A percentile compares a stretch with the other conserved stretches of the same genome.
Evolutionary conservation across 1,284 basidiomycete genomes (phyloP).

Genomic region (Afroboletus lepidellus): DNA sequence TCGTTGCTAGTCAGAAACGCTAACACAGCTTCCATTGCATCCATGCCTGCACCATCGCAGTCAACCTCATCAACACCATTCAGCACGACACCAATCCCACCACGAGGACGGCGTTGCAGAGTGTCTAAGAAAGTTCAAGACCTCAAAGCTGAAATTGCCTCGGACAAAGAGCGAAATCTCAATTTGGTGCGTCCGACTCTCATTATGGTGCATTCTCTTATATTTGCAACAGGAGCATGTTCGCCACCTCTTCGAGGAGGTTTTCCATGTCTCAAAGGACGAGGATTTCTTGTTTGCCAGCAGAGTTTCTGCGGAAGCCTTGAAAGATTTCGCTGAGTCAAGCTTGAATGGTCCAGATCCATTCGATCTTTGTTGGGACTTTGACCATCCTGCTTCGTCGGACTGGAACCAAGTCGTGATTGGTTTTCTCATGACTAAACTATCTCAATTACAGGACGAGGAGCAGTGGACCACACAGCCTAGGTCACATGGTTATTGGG

Average conservation of each 20-base stretch:
- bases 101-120: no score
- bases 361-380: constrained; percentile 3
- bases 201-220: background rate
- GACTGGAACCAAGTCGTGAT: constrained; percentile 5
- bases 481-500: background rate
- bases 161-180: no score
- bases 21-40: no score
- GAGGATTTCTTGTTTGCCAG: background rate
- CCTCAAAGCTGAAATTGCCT: no score
- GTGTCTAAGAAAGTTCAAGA: no score
- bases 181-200: background rate
- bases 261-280: background rate
- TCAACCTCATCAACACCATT: no score
- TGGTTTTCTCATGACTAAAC: background rate
- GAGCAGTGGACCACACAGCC: background rate
- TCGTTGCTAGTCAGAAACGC: no score
- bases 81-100: no score
- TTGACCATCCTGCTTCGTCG: background rate
- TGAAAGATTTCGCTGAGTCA: no score
- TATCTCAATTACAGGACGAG: background rate
- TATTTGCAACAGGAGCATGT: background rate
- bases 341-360: background rate
- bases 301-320: background rate
- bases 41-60: no score
- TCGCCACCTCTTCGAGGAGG: background rate